Base-by-base conservation (phyloP, 257 asterid genomes). In the Haberlea rhodopensis region DNA sequence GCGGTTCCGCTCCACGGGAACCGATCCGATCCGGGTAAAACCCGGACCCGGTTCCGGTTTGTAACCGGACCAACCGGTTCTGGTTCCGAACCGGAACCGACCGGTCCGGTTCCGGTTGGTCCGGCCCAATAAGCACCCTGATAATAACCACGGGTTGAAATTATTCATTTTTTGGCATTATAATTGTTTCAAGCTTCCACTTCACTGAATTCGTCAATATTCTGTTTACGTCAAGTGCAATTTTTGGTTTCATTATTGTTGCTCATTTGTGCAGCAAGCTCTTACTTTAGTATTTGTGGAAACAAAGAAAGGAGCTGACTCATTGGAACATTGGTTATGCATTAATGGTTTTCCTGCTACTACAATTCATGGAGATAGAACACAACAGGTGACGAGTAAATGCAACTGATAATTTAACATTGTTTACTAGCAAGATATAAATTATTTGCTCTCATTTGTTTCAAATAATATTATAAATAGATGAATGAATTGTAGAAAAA, bases 271-370 rank as follows among this genome's bases (percentile, higher is more conserved):
- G 80, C 91, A 83, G 96, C 94, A 87, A 67, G 65, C 89, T 60
- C 85, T 87, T 40, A 84, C 94, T 51, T 73, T 89, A 66, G 95
- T 89, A 60, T 89, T 89, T 69, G 96, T 89, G 76, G 96, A 89
- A 78, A 89, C 96, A 26, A 89, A 89, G 85, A 87, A 83, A 65
- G 94, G 95, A 70, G 95, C 96, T 53, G 96, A 89, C 67, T 77
- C 96, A 11, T 82, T 89, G 83, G 95, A 87, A 65, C 71, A 87
- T 65, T 89, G 90, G 94, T 70, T 89, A 49, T 80, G 66, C 51
- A 34, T 28, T 45, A 87, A 81, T 70, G 85, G 90, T 25, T 89
- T 89, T 74, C 94, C 91, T 66, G 96, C 96, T 57, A 89, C 96
- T 65, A 77, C 95, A 32, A 89, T 89, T 75, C 96, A 89, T 27